Evolutionary conservation across 2,329 filamentous ascomycete species (phyloP).

Genomic region (Coleophoma eucalyptorum): DNA sequence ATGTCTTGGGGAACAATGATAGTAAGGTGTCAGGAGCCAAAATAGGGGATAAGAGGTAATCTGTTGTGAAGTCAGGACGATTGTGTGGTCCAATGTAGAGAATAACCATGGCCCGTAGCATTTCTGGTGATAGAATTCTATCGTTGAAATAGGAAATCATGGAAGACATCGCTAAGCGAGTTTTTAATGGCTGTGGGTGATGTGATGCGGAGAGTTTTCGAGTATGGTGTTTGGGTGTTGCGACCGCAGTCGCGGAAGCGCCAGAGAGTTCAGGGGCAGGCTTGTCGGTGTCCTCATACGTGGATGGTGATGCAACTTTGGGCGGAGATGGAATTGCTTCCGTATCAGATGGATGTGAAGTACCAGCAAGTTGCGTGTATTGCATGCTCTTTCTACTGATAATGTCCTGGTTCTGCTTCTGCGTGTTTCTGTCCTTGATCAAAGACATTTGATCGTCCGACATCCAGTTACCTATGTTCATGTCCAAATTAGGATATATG

Average conservation of each 20-base stretch:
- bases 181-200: constrained; percentile 61
- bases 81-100: constrained; percentile 93
- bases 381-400: constrained; percentile 83
- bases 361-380: constrained; percentile 80
- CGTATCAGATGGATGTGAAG: constrained; percentile 76
- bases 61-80: constrained; percentile 85
- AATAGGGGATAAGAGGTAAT: constrained; percentile 87
- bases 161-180: constrained; percentile 88
- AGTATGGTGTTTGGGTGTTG: constrained; percentile 14
- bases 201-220: constrained; percentile 35
- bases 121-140: constrained; percentile 88
- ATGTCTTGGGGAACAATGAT: constrained; percentile 86
- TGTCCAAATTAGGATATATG: constrained; percentile 86
- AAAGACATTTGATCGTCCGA: constrained; percentile 95
- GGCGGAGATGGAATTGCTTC: constrained; percentile 32
- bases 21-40: constrained; percentile 83
- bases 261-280: constrained; percentile 1
- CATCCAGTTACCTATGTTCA: constrained; percentile 99
- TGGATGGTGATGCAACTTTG: constrained; percentile 19
- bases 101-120: constrained; percentile 99
- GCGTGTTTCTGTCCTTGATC: constrained; percentile 77
- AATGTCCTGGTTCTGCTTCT: constrained; percentile 75
- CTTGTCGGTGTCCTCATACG: background rate
- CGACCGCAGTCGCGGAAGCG: background rate
- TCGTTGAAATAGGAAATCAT: constrained; percentile 99